Conservation (phyloP, 2,329 filamentous ascomycete species). For the Arthrinium puccinioides region DNA sequence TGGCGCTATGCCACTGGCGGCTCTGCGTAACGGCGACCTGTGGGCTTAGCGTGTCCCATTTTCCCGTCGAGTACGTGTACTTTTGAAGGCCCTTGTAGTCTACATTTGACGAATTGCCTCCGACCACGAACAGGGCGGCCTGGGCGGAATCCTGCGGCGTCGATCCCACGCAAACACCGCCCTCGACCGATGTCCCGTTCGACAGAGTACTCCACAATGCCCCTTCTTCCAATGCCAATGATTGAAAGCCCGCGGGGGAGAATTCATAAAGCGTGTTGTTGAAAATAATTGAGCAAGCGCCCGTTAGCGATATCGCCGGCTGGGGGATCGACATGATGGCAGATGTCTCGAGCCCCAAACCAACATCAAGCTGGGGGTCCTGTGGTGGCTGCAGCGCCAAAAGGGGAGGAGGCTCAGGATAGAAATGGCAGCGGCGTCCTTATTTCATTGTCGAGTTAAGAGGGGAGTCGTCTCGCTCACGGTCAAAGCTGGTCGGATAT, state of each 20-base stretch:
- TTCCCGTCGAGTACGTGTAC: slow-evolving; percentile 45
- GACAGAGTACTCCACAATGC: slow-evolving; percentile 63
- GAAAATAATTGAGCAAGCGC: slow-evolving; percentile 75
- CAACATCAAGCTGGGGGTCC: slow-evolving; percentile 3
- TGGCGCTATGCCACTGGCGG: slow-evolving; percentile 66
- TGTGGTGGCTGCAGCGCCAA: not conserved
- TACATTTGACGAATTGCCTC: slow-evolving; percentile 51
- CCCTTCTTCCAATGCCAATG: slow-evolving; percentile 59
- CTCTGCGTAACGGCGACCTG: slow-evolving; percentile 52
- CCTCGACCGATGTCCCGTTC: slow-evolving; percentile 63
- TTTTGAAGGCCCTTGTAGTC: slow-evolving; percentile 71
- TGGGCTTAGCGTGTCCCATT: slow-evolving; percentile 42
- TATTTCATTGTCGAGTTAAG: slow-evolving; percentile 2
- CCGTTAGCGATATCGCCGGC: slow-evolving; percentile 62
- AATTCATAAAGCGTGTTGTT: slow-evolving; percentile 81
- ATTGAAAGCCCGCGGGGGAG: slow-evolving; percentile 67
- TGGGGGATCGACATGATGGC: slow-evolving; percentile 62
- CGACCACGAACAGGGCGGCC: slow-evolving; percentile 71
- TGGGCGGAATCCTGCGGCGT: slow-evolving; percentile 49
- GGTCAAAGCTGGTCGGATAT: not conserved
- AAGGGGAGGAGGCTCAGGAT: not conserved
- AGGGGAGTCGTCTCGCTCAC: not conserved
- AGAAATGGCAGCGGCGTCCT: too few relatives aligned
- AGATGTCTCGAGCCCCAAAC: slow-evolving; percentile 5
- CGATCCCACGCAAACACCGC: slow-evolving; percentile 70